Percentiles rank a stretch among this genome's conserved stretches.
These are phyloP conservation scores for Heracleum sosnowskyi DNA, from an alignment of 129 eudicot species.

Conservation along the genomic window DNA sequence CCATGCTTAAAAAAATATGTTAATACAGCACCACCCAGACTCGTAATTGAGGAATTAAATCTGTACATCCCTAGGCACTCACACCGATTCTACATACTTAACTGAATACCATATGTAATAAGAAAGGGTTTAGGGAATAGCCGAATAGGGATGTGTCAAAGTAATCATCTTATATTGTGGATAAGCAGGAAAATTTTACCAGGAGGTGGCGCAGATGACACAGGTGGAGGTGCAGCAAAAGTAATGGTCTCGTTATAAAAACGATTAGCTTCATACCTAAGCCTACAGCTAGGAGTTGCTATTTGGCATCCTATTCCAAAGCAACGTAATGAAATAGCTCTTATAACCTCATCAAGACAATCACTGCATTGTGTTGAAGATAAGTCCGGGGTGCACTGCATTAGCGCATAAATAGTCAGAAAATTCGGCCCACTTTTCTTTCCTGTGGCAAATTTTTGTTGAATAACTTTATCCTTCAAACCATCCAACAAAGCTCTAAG, in stretches of 20 bases:
- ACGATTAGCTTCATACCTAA: constrained; percentile 15
- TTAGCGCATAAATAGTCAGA: constrained; percentile 20
- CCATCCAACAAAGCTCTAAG: constrained; percentile 9
- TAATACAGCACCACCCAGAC: too few species aligned
- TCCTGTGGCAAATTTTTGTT: constrained; percentile 19
- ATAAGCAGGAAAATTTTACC: not conserved
- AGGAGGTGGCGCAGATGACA: not conserved
- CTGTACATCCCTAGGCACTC: too few species aligned
- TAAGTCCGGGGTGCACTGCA: constrained; percentile 39
- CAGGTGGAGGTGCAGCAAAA: not conserved
- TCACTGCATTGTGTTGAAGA: constrained; percentile 6
- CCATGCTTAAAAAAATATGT: too few species aligned
- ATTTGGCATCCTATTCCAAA: constrained; percentile 14
- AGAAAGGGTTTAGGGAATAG: not conserved
- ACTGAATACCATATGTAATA: too few species aligned
- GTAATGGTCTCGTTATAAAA: constrained; percentile 13
- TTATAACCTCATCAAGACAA: constrained; percentile 10
- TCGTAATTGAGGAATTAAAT: too few species aligned
- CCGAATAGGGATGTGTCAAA: too few species aligned
- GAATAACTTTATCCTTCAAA: constrained; percentile 8
- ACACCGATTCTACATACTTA: too few species aligned
- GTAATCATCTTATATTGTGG: not conserved
- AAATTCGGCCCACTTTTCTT: not conserved
- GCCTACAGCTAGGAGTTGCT: constrained; percentile 14
- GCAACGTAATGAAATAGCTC: not conserved